phyloP scores from a whole-genome alignment of 2,329 filamentous ascomycete species.

The Diaporthe vaccinii region DNA sequence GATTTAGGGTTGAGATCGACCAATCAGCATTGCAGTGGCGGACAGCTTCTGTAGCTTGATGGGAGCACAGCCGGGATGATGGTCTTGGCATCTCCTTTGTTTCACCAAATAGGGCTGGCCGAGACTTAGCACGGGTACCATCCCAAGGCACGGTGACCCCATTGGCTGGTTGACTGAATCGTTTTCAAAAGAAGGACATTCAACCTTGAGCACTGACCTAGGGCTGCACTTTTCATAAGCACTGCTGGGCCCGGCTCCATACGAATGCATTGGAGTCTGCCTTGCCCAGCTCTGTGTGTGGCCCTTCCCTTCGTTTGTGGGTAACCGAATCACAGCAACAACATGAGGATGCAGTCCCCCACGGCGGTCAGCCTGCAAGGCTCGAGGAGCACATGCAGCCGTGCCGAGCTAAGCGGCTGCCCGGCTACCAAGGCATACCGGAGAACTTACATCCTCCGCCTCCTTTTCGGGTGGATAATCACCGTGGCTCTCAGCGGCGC shows the following conservation, averaged over 20 bases:
- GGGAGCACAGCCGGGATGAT: background rate
- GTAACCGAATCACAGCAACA: background rate
- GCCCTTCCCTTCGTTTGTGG: background rate
- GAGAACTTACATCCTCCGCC: constrained; percentile 15
- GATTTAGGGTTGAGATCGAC: background rate
- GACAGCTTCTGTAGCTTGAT: background rate
- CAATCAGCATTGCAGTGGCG: constrained; percentile 5
- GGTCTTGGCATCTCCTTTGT: background rate
- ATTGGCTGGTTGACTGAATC: background rate
- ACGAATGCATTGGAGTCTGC: background rate
- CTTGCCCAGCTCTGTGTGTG: background rate
- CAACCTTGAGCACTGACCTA: background rate
- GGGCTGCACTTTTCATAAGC: background rate
- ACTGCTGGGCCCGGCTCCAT: background rate
- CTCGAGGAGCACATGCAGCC: constrained; percentile 11
- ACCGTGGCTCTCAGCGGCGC: background rate
- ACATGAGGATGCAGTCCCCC: constrained; percentile 3
- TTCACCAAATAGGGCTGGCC: constrained; percentile 19
- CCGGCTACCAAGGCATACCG: constrained; percentile 10
- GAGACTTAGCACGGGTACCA: background rate
- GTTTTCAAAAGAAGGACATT: background rate
- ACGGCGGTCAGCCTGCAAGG: constrained; percentile 11
- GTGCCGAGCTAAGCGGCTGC: background rate
- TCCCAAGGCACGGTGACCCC: background rate
- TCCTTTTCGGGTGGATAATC: background rate